Conservation (phyloP, 139 green algal genomes). For the Limnomonas spitsbergensis region DNA sequence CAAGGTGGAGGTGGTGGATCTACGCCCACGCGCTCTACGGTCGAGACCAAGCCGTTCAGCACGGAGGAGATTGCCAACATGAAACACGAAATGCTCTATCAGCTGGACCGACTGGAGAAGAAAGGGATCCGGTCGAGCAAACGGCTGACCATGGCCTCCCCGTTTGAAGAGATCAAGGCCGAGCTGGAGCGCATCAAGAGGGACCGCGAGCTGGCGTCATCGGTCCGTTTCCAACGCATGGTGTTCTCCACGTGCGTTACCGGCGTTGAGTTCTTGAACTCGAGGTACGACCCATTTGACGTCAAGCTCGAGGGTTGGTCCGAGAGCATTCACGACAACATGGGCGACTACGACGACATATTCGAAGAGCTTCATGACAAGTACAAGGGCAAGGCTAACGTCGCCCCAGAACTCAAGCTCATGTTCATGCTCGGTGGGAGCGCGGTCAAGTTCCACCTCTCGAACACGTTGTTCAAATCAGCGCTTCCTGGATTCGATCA, state of each 20-base stretch:
- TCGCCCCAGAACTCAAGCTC: constrained; percentile 26
- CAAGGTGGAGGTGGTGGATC: too few relatives aligned
- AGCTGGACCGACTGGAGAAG: constrained; percentile 19
- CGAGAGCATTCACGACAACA: constrained; percentile 19
- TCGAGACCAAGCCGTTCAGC: too few relatives aligned
- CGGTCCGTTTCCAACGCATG: constrained; percentile 12
- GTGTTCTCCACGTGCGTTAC: not conserved
- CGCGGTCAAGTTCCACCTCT: constrained; percentile 22
- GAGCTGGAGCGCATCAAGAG: constrained; percentile 11
- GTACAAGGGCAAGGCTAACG: not conserved
- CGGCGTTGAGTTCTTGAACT: constrained; percentile 25
- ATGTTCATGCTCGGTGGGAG: constrained; percentile 16
- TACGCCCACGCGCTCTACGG: too few relatives aligned
- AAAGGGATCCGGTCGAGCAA: not conserved
- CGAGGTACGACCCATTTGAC: constrained; percentile 21
- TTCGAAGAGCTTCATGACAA: constrained; percentile 26
- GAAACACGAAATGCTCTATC: constrained; percentile 17
- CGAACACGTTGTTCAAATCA: constrained; percentile 14
- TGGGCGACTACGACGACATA: constrained; percentile 17
- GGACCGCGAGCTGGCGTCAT: constrained; percentile 2
- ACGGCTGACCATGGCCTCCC: constrained; percentile 6
- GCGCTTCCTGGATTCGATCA: not conserved
- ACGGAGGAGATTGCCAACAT: constrained; percentile 5
- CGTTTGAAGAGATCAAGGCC: constrained; percentile 18
- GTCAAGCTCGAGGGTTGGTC: constrained; percentile 26